A percentile compares a stretch with the other conserved stretches of the same genome.
Conservation (phyloP, 2,329 filamentous ascomycete genomes). For the Fusarium napiforme region DNA sequence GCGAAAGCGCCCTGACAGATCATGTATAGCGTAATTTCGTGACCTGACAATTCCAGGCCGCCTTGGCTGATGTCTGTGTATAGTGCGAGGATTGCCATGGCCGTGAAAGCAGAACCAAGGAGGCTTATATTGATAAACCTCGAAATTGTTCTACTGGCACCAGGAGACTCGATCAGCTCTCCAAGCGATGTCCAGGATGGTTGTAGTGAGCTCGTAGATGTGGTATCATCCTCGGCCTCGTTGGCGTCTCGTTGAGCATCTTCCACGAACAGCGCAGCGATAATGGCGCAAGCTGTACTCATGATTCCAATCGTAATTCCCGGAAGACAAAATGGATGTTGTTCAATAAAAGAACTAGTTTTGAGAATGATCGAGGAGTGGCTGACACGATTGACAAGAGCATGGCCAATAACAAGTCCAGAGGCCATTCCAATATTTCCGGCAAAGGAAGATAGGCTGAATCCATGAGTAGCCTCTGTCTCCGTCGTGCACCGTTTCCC, state of each 20-base stretch:
- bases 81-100: not conserved
- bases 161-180: accelerated
- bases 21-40: not conserved
- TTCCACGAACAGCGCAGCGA: not conserved
- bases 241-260: not conserved
- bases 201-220: not conserved
- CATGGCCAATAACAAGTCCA: not conserved
- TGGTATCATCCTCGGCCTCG: accelerated
- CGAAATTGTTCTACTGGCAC: accelerated
- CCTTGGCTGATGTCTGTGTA: not conserved
- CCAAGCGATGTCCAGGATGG: not conserved
- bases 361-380: not conserved
- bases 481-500: not conserved
- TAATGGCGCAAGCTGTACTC: not conserved
- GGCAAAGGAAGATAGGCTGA: not conserved
- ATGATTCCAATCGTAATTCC: not conserved
- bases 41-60: not conserved
- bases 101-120: not conserved
- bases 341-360: not conserved
- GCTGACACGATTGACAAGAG: not conserved
- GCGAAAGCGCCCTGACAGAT: not conserved
- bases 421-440: not conserved
- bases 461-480: not conserved
- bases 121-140: not conserved
- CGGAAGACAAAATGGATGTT: not conserved